A percentile compares a stretch with the other conserved stretches of the same genome.
These are phyloP conservation scores for Euclidium syriacum DNA, from an alignment of 345 rosid species.

Conservation along the genomic window DNA sequence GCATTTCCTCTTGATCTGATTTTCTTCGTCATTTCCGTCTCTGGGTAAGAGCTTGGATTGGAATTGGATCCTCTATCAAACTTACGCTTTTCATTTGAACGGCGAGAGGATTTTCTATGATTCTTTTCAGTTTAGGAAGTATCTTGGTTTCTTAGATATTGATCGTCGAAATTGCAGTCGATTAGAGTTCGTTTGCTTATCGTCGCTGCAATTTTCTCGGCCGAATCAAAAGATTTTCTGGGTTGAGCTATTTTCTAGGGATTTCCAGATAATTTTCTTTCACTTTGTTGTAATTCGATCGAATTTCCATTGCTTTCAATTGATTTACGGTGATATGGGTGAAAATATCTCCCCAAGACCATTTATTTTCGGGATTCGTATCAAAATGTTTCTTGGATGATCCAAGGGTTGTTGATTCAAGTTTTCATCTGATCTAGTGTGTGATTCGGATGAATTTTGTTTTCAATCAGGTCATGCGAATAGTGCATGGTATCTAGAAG, in stretches of 20 bases:
- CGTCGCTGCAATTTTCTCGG: neutral
- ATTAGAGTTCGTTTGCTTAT: neutral
- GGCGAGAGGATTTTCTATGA: too few relatives aligned
- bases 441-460: neutral
- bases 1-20: neutral
- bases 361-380: neutral
- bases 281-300: neutral
- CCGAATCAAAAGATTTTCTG: neutral
- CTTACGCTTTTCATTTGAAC: neutral
- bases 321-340: neutral
- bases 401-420: neutral
- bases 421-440: conserved; percentile 2
- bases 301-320: neutral
- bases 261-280: neutral
- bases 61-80: conserved; percentile 12
- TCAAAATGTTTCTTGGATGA: neutral
- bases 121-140: neutral
- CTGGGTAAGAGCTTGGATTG: conserved; percentile 11
- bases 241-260: conserved; percentile 6
- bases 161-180: neutral
- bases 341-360: neutral
- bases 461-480: neutral
- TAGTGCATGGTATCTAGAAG: neutral
- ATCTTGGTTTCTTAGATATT: neutral
- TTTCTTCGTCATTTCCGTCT: neutral